These are phyloP conservation scores for Fusarium pseudonygamai DNA, from an alignment of 2,329 filamentous ascomycete genomes.

Conservation along the genomic window DNA sequence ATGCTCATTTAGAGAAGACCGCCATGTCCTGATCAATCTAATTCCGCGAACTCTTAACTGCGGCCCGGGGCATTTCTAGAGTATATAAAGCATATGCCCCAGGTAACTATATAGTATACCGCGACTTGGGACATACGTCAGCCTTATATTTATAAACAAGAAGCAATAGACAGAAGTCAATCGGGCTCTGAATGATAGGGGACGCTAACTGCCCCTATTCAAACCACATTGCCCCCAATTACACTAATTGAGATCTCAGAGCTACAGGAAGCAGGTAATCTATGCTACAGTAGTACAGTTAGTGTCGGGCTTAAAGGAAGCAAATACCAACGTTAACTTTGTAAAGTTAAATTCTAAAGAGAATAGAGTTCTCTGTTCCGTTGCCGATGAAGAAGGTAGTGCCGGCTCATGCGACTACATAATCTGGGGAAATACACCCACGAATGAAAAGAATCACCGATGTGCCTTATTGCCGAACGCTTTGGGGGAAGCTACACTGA, in stretches of 20 bases:
- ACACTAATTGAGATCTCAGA: fast-evolving
- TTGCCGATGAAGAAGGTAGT: background rate
- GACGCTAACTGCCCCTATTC: too few relatives aligned
- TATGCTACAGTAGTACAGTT: fast-evolving
- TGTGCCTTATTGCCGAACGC: background rate
- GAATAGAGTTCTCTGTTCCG: background rate
- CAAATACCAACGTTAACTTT: background rate
- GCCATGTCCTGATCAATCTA: too few relatives aligned
- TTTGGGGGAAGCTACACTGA: background rate
- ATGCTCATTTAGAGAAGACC: too few relatives aligned
- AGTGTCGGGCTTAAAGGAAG: fast-evolving
- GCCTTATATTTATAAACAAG: too few relatives aligned
- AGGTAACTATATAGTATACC: too few relatives aligned
- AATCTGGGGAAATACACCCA: background rate
- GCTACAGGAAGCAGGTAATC: too few relatives aligned
- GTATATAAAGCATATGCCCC: too few relatives aligned
- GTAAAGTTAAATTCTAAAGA: background rate
- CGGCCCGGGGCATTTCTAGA: too few relatives aligned
- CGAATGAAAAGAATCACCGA: background rate
- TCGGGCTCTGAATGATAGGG: too few relatives aligned
- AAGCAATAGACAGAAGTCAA: too few relatives aligned
- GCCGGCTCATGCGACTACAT: background rate
- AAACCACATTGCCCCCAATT: background rate
- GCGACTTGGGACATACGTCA: too few relatives aligned
- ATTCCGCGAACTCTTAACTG: too few relatives aligned